Conservation (phyloP, 768 basidiomycete genomes). For the Amanita exitialis region DNA sequence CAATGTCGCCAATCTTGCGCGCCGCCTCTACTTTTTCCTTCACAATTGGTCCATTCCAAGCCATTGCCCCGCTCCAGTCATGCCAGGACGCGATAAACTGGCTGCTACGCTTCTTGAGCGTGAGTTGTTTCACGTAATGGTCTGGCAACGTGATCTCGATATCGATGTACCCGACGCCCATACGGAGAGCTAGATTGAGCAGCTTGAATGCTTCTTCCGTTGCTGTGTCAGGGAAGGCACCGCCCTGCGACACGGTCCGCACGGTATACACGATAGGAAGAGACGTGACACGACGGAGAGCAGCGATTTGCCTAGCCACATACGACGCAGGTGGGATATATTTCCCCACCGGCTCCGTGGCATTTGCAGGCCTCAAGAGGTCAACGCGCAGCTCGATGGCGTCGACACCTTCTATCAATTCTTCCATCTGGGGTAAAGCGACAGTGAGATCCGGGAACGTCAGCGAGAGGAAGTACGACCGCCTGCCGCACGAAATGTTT, state of each 20-base stretch:
- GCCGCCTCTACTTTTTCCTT: constrained; percentile 64
- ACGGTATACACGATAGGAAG: constrained; percentile 93
- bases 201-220: constrained; percentile 66
- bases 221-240: constrained; percentile 77
- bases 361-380: constrained; percentile 50
- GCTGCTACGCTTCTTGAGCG: constrained; percentile 55
- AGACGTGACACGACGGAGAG: constrained; percentile 62
- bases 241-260: constrained; percentile 81
- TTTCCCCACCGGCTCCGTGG: constrained; percentile 34
- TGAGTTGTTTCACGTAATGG: constrained; percentile 47
- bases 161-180: constrained; percentile 90
- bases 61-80: constrained; percentile 80
- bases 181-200: constrained; percentile 64
- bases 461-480: constrained; percentile 89
- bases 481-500: constrained; percentile 39
- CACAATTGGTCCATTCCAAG: constrained; percentile 64
- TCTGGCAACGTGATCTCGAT: constrained; percentile 76
- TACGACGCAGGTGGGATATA: constrained; percentile 60
- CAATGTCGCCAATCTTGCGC: constrained; percentile 66
- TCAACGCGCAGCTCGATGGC: constrained; percentile 94
- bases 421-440: constrained; percentile 57
- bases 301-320: constrained; percentile 73
- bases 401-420: constrained; percentile 75
- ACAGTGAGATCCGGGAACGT: constrained; percentile 84
- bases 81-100: constrained; percentile 92